Percentiles rank a stretch among this genome's conserved stretches.
Conservation (phyloP, 257 asterid genomes). For the Solanum ossicruentum region DNA sequence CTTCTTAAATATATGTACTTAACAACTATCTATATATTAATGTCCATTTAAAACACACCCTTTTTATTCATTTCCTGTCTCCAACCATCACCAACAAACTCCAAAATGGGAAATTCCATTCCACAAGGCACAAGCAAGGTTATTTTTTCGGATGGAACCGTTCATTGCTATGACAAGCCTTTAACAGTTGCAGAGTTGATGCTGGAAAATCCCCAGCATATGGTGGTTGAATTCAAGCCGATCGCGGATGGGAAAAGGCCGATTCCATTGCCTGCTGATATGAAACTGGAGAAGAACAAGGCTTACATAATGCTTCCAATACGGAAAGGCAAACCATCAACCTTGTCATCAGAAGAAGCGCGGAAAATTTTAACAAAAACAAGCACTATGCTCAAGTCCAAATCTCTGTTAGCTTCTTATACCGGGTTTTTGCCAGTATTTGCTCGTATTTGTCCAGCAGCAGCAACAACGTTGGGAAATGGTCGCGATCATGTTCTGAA, state of each 20-base stretch:
- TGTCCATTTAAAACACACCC: not conserved
- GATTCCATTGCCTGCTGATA: constrained; percentile 65
- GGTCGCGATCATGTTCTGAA: constrained; percentile 4
- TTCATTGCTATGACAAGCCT: constrained; percentile 36
- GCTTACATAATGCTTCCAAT: constrained; percentile 54
- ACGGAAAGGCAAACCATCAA: constrained; percentile 36
- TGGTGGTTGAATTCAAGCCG: constrained; percentile 51
- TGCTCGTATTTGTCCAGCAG: constrained; percentile 34
- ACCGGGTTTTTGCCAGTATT: constrained; percentile 47
- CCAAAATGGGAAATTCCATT: constrained; percentile 56
- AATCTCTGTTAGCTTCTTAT: constrained; percentile 24
- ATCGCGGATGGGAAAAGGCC: constrained; percentile 16
- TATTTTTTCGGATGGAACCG: constrained; percentile 44
- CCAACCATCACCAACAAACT: not conserved
- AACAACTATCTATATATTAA: not conserved
- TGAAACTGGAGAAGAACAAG: constrained; percentile 42
- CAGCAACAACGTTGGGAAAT: not conserved
- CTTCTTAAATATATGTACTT: constrained; percentile 5
- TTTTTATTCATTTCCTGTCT: not conserved
- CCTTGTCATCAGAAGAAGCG: constrained; percentile 42
- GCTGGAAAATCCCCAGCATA: constrained; percentile 66
- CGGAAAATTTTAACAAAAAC: constrained; percentile 20
- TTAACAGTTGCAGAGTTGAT: constrained; percentile 77
- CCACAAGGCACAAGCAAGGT: constrained; percentile 39
- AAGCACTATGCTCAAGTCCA: constrained; percentile 24